Evolutionary conservation across 345 rosid species (phyloP), one percentile per base, ranked within the genome.

Genomic region (Jatropha curcas): DNA sequence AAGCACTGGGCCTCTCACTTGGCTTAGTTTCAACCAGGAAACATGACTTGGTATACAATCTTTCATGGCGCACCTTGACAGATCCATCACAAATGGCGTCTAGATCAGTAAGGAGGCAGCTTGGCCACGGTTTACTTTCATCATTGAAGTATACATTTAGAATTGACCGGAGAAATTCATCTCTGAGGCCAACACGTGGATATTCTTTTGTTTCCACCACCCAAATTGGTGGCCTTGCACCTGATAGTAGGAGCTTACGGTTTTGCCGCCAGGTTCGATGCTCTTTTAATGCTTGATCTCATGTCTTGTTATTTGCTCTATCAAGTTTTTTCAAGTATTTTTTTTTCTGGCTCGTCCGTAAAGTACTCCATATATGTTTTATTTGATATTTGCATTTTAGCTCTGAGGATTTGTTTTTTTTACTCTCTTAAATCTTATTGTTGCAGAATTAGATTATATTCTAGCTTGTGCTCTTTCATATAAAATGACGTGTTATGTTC

Each of bases 161-260:
- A 81, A 65, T 82, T 80, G 99, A 95, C 81, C 64, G 62, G 84
- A 85, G 99, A 86, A 84, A 90, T 82, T 92, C 97, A 27, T 66
- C 72, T 65, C 35, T 87, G 77, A 88, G 99, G 82, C 99, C 99
- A 73, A 88, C 92, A 20, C 73, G n/a, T 64, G 98, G 99, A 61
- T 88, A 84, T 83, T 90, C 97, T 68, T 88, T 95, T 83, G 81
- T 82, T 58, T 89, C 92, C 68, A 83, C 84, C 39, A 84, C 94
- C 75, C 96, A 90, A 59, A 71, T 95, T 74, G 91, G 93, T 70
- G 99, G 99, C 62, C 89, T 95, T 83, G 82, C 88, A 67, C 99
- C 99, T 70, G 99, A 93, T 78, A 86, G 89, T 76, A 89, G 88
- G 76, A 86, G 92, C 84, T 73, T 90, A 71, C 91, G 88, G 53